Conservation (phyloP, 371 early-diverging fungal genomes). For the Batrachochytrium dendrobatidis region DNA sequence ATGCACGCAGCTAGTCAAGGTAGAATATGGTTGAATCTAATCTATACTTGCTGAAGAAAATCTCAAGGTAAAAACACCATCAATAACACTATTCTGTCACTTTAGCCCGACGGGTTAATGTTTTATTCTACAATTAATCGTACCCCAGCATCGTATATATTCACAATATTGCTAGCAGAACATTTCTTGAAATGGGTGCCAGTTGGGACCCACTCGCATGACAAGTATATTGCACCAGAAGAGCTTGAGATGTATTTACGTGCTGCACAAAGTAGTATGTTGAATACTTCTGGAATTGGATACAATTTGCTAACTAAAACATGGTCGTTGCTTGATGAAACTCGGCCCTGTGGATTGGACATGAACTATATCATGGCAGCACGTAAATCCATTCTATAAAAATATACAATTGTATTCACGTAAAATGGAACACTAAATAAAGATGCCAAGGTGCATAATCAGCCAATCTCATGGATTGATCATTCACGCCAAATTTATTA, state of each 20-base stretch:
- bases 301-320: slow-evolving; percentile 20
- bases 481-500: too few relatives aligned
- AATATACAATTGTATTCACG: too few relatives aligned
- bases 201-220: slow-evolving; percentile 79
- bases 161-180: slow-evolving; percentile 84
- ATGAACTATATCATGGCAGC: slow-evolving; percentile 31
- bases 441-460: too few relatives aligned
- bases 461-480: too few relatives aligned
- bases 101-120: slow-evolving; percentile 61
- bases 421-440: too few relatives aligned
- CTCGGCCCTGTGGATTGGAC: slow-evolving; percentile 8
- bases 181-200: slow-evolving; percentile 72
- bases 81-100: slow-evolving; percentile 1
- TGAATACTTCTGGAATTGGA: slow-evolving; percentile 28
- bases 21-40: slow-evolving; percentile 10
- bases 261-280: slow-evolving; percentile 8
- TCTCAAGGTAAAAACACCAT: background rate
- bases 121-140: slow-evolving; percentile 90
- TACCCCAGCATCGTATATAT: slow-evolving; percentile 61
- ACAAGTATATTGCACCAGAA: slow-evolving; percentile 69
- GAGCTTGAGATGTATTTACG: slow-evolving; percentile 39
- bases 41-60: background rate
- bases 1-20: slow-evolving; percentile 57
- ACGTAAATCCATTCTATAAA: slow-evolving; percentile 8
- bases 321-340: slow-evolving; percentile 25